Conservation (phyloP, 192 early-diverging fungal genomes). For the Linnemannia zychae region DNA sequence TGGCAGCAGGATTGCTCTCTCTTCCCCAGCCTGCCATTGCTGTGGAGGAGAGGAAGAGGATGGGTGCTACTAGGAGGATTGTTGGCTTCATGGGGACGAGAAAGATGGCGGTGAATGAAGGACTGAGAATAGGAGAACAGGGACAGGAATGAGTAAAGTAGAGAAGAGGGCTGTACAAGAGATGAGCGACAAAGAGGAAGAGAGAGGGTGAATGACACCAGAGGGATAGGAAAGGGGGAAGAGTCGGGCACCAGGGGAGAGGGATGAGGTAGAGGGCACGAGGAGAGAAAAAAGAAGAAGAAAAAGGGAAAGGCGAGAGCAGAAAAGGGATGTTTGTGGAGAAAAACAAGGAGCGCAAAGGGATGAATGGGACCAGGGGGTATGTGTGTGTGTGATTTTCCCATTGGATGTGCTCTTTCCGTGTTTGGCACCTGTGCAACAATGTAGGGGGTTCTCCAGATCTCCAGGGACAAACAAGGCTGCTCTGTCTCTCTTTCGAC, state of each 20-base stretch:
- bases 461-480: too few relatives aligned
- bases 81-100: constrained; percentile 23
- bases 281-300: not conserved
- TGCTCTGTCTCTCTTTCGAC: too few relatives aligned
- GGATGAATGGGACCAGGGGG: not conserved
- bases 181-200: not conserved
- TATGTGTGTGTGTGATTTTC: not conserved
- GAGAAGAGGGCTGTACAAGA: too few relatives aligned
- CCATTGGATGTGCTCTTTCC: too few relatives aligned
- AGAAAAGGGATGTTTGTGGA: not conserved
- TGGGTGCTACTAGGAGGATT: constrained; percentile 18
- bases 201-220: not conserved
- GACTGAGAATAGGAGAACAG: not conserved
- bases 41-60: constrained; percentile 23
- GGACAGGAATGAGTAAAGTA: not conserved
- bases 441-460: too few relatives aligned
- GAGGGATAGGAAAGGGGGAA: not conserved
- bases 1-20: not conserved
- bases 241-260: not conserved
- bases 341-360: not conserved
- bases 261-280: not conserved
- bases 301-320: not conserved
- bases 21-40: constrained; percentile 25
- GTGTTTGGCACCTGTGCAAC: too few relatives aligned
- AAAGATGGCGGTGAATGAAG: too few relatives aligned